Evolutionary conservation across 257 asterid genomes (phyloP).

Genomic region (Fraxinus excelsior): DNA sequence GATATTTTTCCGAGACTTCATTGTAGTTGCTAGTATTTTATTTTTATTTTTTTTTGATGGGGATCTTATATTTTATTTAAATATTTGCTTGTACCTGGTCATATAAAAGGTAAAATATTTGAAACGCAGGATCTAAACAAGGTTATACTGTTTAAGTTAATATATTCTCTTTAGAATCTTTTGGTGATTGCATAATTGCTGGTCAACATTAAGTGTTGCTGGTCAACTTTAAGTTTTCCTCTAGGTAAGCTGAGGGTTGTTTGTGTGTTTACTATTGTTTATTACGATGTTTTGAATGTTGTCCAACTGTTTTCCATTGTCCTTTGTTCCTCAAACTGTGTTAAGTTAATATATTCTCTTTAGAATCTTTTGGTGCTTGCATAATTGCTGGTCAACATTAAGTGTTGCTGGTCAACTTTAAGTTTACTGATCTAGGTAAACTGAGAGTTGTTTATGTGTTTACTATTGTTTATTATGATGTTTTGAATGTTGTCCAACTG

Average conservation of each 20-base stretch:
- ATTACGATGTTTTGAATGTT: neutral
- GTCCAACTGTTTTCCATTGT: neutral
- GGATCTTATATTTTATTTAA: neutral
- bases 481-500: neutral
- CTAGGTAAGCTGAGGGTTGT: neutral
- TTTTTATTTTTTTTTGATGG: neutral
- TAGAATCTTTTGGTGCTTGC: slow-evolving; percentile 7
- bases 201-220: neutral
- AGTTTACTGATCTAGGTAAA: neutral
- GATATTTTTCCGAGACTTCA: neutral
- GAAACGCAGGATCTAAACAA: neutral
- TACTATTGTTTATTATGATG: neutral
- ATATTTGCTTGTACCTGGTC: neutral
- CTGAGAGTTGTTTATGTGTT: neutral
- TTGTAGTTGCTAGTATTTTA: neutral
- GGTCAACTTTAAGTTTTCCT: neutral
- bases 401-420: no score
- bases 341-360: neutral
- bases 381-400: neutral
- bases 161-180: slow-evolving; percentile 3
- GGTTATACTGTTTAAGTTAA: neutral
- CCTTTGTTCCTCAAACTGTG: no score
- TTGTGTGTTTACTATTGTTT: neutral
- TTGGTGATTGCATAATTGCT: neutral
- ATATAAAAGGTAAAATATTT: neutral